Evolutionary conservation across 352 stramenopile genomes (phyloP).

Genomic region (Phytophthora hybrid): DNA sequence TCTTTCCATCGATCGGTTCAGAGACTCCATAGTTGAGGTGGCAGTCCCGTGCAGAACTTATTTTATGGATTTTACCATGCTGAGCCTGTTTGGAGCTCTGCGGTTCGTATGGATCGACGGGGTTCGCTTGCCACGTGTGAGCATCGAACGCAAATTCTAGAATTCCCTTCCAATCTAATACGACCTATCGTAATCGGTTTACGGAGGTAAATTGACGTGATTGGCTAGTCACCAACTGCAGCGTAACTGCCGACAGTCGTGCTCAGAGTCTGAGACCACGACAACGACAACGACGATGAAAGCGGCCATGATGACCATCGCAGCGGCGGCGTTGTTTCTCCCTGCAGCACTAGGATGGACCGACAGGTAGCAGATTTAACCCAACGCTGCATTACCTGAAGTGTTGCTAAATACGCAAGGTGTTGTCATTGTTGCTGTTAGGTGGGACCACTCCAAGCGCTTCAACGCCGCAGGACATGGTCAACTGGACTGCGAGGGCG

Average conservation of each 20-base stretch:
- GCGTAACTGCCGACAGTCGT: constrained; percentile 3
- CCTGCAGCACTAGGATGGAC: constrained; percentile 57
- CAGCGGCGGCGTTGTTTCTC: constrained; percentile 17
- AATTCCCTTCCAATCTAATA: constrained; percentile 22
- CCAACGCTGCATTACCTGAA: neutral
- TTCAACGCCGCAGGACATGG: constrained; percentile 70
- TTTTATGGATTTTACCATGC: neutral
- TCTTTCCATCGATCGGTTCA: constrained; percentile 32
- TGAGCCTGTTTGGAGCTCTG: neutral
- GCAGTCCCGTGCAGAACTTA: neutral
- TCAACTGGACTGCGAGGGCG: constrained; percentile 71
- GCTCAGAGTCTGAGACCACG: constrained; percentile 4
- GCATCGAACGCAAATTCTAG: constrained; percentile 27
- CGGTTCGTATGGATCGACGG: neutral
- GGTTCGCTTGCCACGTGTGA: constrained; percentile 16
- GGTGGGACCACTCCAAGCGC: constrained; percentile 85
- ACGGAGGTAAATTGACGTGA: neutral
- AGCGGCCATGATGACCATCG: constrained; percentile 14
- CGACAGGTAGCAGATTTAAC: constrained; percentile 42
- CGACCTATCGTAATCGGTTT: constrained; percentile 7
- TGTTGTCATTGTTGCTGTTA: constrained; percentile 24
- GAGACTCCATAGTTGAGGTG: neutral
- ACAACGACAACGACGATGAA: constrained; percentile 27
- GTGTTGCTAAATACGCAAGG: neutral
- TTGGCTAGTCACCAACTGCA: constrained; percentile 12